A percentile compares a stretch with the other conserved stretches of the same genome.
Conservation (phyloP, 2,329 filamentous ascomycete genomes). For the Chaetomiaceae sp. region DNA sequence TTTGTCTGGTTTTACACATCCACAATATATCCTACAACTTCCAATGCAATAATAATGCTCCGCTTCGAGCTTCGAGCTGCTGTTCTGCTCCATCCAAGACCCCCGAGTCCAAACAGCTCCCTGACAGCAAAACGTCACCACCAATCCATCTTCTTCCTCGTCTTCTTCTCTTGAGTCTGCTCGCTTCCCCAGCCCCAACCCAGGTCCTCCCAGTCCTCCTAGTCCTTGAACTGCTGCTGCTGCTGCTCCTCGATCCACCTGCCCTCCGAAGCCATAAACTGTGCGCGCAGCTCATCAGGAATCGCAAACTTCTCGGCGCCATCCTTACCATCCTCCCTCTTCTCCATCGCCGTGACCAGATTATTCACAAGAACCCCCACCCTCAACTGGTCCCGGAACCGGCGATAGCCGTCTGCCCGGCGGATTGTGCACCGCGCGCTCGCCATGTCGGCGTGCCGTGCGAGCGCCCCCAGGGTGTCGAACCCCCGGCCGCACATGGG, state of each 20-base stretch:
- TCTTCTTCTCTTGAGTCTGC: too few species aligned
- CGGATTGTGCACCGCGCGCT: conserved; percentile 40
- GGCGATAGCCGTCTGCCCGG: conserved; percentile 35
- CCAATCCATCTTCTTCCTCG: too few species aligned
- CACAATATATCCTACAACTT: too few species aligned
- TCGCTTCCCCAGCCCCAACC: too few species aligned
- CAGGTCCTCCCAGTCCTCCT: background rate
- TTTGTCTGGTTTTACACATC: too few species aligned
- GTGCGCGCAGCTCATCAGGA: conserved; percentile 16
- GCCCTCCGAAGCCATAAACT: background rate
- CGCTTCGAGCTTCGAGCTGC: background rate
- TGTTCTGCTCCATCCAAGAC: too few species aligned
- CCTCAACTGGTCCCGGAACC: conserved; percentile 37
- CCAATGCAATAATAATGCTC: too few species aligned
- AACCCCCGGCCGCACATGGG: conserved; percentile 42
- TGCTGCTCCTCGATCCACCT: background rate
- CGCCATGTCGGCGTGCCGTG: conserved; percentile 45
- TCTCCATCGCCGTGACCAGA: too few species aligned
- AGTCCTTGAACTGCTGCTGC: background rate
- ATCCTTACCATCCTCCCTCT: conserved; percentile 32
- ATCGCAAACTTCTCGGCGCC: conserved; percentile 33
- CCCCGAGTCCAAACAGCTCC: too few species aligned
- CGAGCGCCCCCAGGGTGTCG: conserved; percentile 38
- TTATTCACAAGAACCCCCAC: too few species aligned
- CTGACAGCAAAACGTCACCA: too few species aligned